Conservation (phyloP, 2,329 filamentous ascomycete species). For the Aureobasidium pullulans region DNA sequence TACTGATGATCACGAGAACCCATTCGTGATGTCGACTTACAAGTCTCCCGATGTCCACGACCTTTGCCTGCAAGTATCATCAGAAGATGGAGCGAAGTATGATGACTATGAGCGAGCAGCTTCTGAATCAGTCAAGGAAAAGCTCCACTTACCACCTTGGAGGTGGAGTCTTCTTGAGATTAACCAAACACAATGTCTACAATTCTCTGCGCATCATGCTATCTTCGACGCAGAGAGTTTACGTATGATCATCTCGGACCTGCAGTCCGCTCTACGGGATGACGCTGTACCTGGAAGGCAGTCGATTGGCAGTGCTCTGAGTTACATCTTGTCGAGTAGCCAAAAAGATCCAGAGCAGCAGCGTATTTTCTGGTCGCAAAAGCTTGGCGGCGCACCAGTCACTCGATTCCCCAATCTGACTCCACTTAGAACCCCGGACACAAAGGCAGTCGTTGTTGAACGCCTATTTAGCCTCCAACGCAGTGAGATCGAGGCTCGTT, state of each 20-base stretch:
- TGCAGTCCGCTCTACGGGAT: constrained; percentile 39
- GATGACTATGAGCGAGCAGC: not conserved
- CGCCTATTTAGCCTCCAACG: constrained; percentile 35
- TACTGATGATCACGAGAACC: constrained; percentile 49
- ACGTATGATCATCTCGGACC: constrained; percentile 53
- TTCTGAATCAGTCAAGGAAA: constrained; percentile 29
- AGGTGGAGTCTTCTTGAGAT: constrained; percentile 43
- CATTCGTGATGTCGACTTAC: constrained; percentile 72
- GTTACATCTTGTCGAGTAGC: constrained; percentile 37
- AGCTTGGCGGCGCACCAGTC: constrained; percentile 33
- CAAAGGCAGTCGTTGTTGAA: constrained; percentile 30
- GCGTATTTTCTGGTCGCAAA: constrained; percentile 55
- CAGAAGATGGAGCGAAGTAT: not conserved
- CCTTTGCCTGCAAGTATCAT: constrained; percentile 32
- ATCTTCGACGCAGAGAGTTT: constrained; percentile 80
- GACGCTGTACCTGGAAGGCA: constrained; percentile 19
- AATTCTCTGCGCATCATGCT: constrained; percentile 65
- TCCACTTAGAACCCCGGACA: constrained; percentile 43
- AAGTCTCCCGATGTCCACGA: constrained; percentile 25
- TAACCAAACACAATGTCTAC: constrained; percentile 25
- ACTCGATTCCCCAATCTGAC: constrained; percentile 72
- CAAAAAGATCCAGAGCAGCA: constrained; percentile 24
- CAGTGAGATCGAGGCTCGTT: constrained; percentile 47
- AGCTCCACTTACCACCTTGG: constrained; percentile 57
- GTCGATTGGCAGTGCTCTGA: constrained; percentile 38